Base-by-base conservation (phyloP, 257 asterid species). In the Echium plantagineum region DNA sequence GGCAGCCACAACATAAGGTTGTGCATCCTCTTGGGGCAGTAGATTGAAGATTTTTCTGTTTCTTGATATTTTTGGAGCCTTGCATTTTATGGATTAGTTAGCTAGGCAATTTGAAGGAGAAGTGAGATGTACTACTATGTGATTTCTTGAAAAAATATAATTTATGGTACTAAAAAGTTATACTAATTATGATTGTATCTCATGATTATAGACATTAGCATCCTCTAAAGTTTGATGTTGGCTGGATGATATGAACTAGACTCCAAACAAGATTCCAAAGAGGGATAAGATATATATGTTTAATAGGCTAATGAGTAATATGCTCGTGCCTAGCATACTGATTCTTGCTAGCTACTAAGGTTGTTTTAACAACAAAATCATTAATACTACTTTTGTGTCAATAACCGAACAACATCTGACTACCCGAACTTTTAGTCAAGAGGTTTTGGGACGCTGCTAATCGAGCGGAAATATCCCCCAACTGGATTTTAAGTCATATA, bases 1-100 rank as follows among this genome's bases (percentile, higher is more conserved):
- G 76, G 55, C 84, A 69, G 52, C 72, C 73, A 64, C 85, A 76
- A 71, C 94, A 87, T 62, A 89, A 57, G 22, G 88, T 74, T 67
- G 63, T 75, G 58, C 80, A 78, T 55, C 81, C 77, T 69, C 62
- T 68, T 55, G 80, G 74, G 69, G 61, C 69, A 8, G 42, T 58
- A 47, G 49, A 42, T 10, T 42, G 49, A 13, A 62, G 82, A 55
- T 61, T 78, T 75, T 77, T 75, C 47, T 77, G 86, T 72, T 78
- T 80, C 82, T 75, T 74, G 57, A 48, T 63, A 35, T 67, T 74
- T 67, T 59, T 75, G 57, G 64, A 64, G 68, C 70, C 71, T 61
- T 68, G 83, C 94, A 78, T 81, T 64, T 77, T 71, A 31, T 66
- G 77, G 70, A 62, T 59, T 64, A 68, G 17, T 67, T 62, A 63